Evolutionary conservation across 129 eudicot species (phyloP).

Genomic region (Flaveria robusta): DNA sequence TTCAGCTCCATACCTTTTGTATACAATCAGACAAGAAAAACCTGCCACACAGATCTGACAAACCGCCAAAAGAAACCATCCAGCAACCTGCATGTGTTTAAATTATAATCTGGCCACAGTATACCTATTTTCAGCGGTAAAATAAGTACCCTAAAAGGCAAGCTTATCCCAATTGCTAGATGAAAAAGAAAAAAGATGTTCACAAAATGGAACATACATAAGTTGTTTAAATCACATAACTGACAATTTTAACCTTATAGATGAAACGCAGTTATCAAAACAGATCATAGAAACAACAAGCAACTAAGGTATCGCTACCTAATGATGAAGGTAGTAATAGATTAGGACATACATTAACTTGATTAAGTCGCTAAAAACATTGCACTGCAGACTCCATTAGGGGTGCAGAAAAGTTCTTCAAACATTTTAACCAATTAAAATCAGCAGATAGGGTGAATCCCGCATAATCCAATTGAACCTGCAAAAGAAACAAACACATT

Average conservation of each 20-base stretch:
- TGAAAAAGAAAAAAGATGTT: background rate
- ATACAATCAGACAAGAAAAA: slow-evolving; percentile 34
- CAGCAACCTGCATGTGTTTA: slow-evolving; percentile 49
- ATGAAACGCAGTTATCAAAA: background rate
- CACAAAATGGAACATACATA: slow-evolving; percentile 15
- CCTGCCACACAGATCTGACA: slow-evolving; percentile 37
- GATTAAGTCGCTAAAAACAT: slow-evolving; percentile 57
- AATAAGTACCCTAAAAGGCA: slow-evolving; percentile 5
- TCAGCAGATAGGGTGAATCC: slow-evolving; percentile 39
- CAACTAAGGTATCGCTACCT: slow-evolving; percentile 51
- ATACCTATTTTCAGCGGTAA: slow-evolving; percentile 33
- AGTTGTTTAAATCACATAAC: slow-evolving; percentile 20
- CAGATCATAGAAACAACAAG: slow-evolving; percentile 22
- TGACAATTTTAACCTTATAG: background rate
- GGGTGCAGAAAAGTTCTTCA: slow-evolving; percentile 43
- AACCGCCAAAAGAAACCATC: slow-evolving; percentile 48
- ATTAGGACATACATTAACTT: slow-evolving; percentile 59
- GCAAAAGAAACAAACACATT: slow-evolving; percentile 60
- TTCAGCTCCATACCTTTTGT: slow-evolving; percentile 49
- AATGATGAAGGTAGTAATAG: slow-evolving; percentile 50
- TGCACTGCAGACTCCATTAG: slow-evolving; percentile 45
- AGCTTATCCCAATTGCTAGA: background rate
- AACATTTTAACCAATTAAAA: slow-evolving; percentile 39
- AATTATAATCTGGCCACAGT: slow-evolving; percentile 39
- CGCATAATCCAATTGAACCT: slow-evolving; percentile 47